Percentiles rank a stretch among this genome's conserved stretches.
These are phyloP conservation scores for Chalciporus chontae DNA, from an alignment of 768 basidiomycete species.

Conservation along the genomic window DNA sequence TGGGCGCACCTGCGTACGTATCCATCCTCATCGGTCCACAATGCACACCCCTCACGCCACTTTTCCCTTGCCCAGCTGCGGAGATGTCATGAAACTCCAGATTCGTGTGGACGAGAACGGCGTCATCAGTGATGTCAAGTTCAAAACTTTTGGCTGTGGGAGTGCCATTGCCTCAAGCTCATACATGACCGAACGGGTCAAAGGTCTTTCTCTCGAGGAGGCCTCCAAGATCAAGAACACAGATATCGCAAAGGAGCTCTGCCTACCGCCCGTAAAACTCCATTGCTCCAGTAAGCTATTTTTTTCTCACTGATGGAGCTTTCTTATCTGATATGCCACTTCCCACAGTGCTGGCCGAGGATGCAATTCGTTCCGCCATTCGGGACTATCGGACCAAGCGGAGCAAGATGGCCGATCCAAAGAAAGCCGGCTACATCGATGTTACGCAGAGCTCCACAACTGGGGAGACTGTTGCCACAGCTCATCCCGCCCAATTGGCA, in stretches of 20 bases:
- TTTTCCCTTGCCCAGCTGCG: slow-evolving; percentile 56
- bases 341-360: slow-evolving; percentile 87
- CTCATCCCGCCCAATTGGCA: slow-evolving; percentile 39
- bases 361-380: slow-evolving; percentile 98
- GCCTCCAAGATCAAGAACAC: slow-evolving; percentile 98
- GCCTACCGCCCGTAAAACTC: slow-evolving; percentile 92
- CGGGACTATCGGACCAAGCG: slow-evolving; percentile 93
- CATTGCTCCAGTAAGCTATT: slow-evolving; percentile 84
- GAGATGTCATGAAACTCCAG: slow-evolving; percentile 99
- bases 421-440: slow-evolving; percentile 65
- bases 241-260: slow-evolving; percentile 96
- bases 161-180: slow-evolving; percentile 97
- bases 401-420: slow-evolving; percentile 43
- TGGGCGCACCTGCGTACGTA: slow-evolving; percentile 93
- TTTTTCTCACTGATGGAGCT: slow-evolving; percentile 4
- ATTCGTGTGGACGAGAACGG: slow-evolving; percentile 95
- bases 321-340: slow-evolving; percentile 22
- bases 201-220: slow-evolving; percentile 88
- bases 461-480: slow-evolving; percentile 52
- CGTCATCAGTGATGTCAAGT: slow-evolving; percentile 97
- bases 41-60: slow-evolving; percentile 13
- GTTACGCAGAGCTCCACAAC: slow-evolving; percentile 56
- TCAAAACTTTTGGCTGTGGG: slow-evolving; percentile 99
- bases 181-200: slow-evolving; percentile 98
- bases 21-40: background rate